Evolutionary conservation across 176 grass and related monocot genomes (phyloP).

Genomic region (Bonia amplexicaulis): DNA sequence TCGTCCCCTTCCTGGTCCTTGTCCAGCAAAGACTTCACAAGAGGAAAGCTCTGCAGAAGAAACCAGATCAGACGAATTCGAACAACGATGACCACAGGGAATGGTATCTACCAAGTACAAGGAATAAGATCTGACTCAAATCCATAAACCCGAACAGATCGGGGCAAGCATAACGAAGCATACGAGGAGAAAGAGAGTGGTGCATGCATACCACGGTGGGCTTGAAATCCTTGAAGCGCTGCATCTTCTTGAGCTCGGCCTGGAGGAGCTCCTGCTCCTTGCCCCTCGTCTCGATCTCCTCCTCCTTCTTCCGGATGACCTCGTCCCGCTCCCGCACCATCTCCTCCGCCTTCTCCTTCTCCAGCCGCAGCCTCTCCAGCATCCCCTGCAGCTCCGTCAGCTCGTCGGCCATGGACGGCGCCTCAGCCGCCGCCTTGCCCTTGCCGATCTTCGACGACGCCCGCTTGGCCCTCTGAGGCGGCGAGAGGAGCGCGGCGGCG

Average conservation of each 20-base stretch:
- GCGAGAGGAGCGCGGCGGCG: not conserved
- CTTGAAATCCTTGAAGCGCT: slow-evolving; percentile 87
- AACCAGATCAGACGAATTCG: not conserved
- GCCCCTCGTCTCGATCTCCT: slow-evolving; percentile 56
- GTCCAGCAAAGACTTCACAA: slow-evolving; percentile 54
- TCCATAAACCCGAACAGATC: not conserved
- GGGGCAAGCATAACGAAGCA: not conserved
- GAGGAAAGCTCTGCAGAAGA: slow-evolving; percentile 45
- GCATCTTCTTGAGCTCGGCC: slow-evolving; percentile 71
- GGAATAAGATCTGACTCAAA: not conserved
- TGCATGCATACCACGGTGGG: slow-evolving; percentile 65
- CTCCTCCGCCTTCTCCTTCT: slow-evolving; percentile 78
- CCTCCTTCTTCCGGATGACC: slow-evolving; percentile 65
- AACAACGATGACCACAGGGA: fast-evolving
- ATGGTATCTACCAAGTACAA: not conserved
- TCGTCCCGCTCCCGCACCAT: slow-evolving; percentile 66
- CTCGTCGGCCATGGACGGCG: slow-evolving; percentile 35
- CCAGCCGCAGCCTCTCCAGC: slow-evolving; percentile 64
- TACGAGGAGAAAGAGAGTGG: not conserved
- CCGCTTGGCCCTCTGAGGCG: slow-evolving; percentile 47
- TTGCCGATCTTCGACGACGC: slow-evolving; percentile 23
- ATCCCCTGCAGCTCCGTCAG: slow-evolving; percentile 63
- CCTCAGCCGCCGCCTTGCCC: not conserved
- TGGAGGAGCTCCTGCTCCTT: slow-evolving; percentile 63
- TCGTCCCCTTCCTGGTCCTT: slow-evolving; percentile 49